Evolutionary conservation across 495 filamentous ascomycete species (phyloP), one percentile per base, ranked within the genome.

Genomic region (Lophiostoma macrostomum): DNA sequence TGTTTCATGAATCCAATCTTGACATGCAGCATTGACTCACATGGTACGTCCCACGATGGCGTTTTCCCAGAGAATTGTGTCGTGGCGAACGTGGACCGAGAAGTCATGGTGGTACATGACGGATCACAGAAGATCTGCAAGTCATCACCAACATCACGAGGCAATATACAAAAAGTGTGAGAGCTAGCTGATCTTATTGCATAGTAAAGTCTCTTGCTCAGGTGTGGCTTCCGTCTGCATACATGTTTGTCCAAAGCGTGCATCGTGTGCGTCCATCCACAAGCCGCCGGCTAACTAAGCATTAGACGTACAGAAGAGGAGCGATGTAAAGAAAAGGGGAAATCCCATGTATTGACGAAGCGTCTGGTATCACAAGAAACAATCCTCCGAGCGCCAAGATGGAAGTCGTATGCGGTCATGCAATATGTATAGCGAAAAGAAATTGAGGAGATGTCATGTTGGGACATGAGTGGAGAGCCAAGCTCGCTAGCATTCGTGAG

Each of bases 301-400:
- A 38, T 8, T 38, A 8, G 10, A 38, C 35, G 35, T 38, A 38
- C 11, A 22, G 13, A 53, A 20, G 35, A 36, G 28, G 1, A 47
- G 22, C 20, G 23, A 45, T n/a, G 34, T 16, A 46, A 40, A 35
- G 20, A 41, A 25, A 46, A 25, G 48, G 42, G 47, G 25, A 10
- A 34, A 18, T 24, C 48, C 48, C 40, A 11, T 53, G 47, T 58
- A 47, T 32, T 58, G 55, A 58, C 55, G 41, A 40, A 16, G 48
- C 25, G 55, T 58, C 55, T 58, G 55, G 55, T 58, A 58, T 58
- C 55, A 52, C 49, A 38, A 50, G 0, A 40, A 32, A n/a, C n/a
- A n/a, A 13, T 31, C 47, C 55, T 38, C 29, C 53, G 31, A 25
- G 28, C 38, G 37, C 27, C 19, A 19, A 51, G 23, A 18, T 14